phyloP scores from a whole-genome alignment of 805 yeast genomes.

The Saturnispora sekii region DNA sequence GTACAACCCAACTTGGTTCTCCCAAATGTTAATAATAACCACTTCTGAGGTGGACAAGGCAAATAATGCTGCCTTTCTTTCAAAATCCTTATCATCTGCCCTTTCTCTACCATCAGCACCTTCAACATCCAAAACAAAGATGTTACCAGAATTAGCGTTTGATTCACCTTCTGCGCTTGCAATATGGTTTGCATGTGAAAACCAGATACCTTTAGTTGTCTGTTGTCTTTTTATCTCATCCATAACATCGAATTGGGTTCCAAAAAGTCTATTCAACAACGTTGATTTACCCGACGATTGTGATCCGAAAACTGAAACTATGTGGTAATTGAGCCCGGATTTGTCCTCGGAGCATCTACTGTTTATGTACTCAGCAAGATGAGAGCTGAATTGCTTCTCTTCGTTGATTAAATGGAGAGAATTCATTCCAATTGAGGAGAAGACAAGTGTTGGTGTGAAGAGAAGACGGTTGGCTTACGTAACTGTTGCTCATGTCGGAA shows the following conservation, averaged over 20 bases:
- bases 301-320: constrained; percentile 93
- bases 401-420: constrained; percentile 52
- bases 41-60: constrained; percentile 90
- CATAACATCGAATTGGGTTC: constrained; percentile 89
- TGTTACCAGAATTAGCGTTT: constrained; percentile 22
- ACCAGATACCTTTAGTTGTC: constrained; percentile 82
- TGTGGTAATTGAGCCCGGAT: constrained; percentile 69
- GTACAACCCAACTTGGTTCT: constrained; percentile 90
- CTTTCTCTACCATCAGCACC: constrained; percentile 98
- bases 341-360: constrained; percentile 19
- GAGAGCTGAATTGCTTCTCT: constrained; percentile 39
- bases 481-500: neutral
- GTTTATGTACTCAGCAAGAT: constrained; percentile 25
- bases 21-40: constrained; percentile 91
- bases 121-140: constrained; percentile 92
- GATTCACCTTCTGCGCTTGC: constrained; percentile 13
- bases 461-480: no score
- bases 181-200: constrained; percentile 45
- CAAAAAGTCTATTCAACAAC: constrained; percentile 72
- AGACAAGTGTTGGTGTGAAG: no score
- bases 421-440: no score
- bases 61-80: constrained; percentile 90
- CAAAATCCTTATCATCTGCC: constrained; percentile 98
- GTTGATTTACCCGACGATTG: constrained; percentile 97
- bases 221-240: constrained; percentile 78